Base-by-base conservation (phyloP, 208 protist species). In the Acanthamoeba triangularis region DNA sequence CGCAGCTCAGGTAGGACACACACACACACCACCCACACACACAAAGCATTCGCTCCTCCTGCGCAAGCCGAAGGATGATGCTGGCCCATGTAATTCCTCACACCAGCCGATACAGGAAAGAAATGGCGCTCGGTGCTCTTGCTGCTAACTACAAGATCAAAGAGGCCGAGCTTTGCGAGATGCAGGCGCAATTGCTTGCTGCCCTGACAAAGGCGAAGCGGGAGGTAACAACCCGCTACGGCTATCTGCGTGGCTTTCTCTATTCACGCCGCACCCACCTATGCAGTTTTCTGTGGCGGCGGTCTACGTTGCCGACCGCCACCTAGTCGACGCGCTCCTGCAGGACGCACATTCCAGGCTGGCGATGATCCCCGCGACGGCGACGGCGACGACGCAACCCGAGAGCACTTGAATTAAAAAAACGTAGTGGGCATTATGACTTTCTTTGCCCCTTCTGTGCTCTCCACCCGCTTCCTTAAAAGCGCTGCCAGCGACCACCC, bases 101-200 rank as follows among this genome's bases (percentile, higher is more conserved):
- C n/a, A n/a, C 37, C 52, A 7, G 5, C 20, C 41, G 16, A 18
- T 85, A 85, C 41, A 85, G 76, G 56, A 23, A 85, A 20, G 10
- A 56, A 20, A 85, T 85, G 76, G 3, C 25, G 35, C 76, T 85
- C 10, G 76, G 56, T 59, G 41, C 33, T 2, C 76, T 85, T 33
- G 11, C 35, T 8, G 47, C 28, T 16, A 13, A 13, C 13, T 4
- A 61, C 37, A 87, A 52, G 78, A 35, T 5, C 25, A 20, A 59
- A 1, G 47, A 63, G n/a, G 47, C 37, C 25, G 47, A 61, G 18
- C 56, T 61, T 28, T 72, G 37, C 37, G 88, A 93, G 52, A 61
- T 93, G 88, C 54, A 78, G 88, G 61, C 74, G 47, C 61, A 93
- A 11, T 28, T 69, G 28, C 63, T 11, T 13, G 63, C n/a, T 11